Evolutionary conservation across 148 eudicot species (phyloP), one percentile per base, ranked within the genome.

Genomic region (Rhododendron simsii): DNA sequence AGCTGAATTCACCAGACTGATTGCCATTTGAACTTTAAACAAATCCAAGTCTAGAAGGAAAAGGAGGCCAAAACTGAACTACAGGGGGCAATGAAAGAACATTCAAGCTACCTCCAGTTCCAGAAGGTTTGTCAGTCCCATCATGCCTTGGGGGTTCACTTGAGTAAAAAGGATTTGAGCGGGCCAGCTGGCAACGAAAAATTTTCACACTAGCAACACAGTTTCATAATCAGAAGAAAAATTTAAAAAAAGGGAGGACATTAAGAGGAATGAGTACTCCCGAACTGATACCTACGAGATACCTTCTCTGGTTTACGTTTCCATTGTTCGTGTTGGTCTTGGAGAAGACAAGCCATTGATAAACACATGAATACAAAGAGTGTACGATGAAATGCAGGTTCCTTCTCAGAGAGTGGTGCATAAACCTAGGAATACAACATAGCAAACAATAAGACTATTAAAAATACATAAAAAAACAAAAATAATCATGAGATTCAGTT

Each of bases 271-370:
- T 23, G 11, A 10, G 71, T 65, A 65, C 26, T n/a, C 71, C 30
- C 30, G 9, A 10, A 78, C 47, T 28, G n/a, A 78, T 89, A 96
- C 99, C 99, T 94, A 50, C 98, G 89, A 81, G 89, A 90, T 82
- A 91, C 89, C 73, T 88, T 93, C 26, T 93, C 91, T 73, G 90
- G 87, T 80, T 90, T 87, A 65, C 88, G 93, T 86, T 93, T 95
- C 98, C 95, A 91, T 84, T 96, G 99, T 86, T 95, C 98, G 78
- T 95, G 98, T 67, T 95, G 99, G 86, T 96, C 98, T 83, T 91
- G 90, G 61, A 92, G 91, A 81, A 95, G 94, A 88, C 98, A 96
- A 10, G 89, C 37, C 98, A 94, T 94, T 21, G 98, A 95, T 48
- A 90, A 86, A 88, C 99, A 96, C 96, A 94, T 94, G 86, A 96